Conservation (phyloP, 139 green algal species). For the Prasinococcaceae sp. region DNA sequence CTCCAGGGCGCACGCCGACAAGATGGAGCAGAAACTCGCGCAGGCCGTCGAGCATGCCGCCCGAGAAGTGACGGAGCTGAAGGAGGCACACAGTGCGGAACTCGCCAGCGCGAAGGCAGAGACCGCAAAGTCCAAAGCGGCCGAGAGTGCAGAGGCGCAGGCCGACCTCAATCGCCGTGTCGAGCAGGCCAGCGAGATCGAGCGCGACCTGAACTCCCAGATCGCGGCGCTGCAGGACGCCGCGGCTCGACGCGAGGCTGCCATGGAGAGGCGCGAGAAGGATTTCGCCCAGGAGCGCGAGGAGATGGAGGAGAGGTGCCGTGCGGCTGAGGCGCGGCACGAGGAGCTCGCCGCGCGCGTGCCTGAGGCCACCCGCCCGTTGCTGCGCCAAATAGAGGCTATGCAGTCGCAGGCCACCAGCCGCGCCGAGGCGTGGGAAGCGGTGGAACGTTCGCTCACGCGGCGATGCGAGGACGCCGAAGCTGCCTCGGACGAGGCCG, state of each 20-base stretch:
- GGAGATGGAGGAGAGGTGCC: slow-evolving; percentile 4
- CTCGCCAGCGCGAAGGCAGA: too few relatives aligned
- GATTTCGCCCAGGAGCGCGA: slow-evolving; percentile 5
- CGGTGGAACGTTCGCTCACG: slow-evolving; percentile 47
- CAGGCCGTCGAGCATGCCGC: slow-evolving; percentile 43
- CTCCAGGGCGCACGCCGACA: slow-evolving; percentile 26
- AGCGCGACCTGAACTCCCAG: too few relatives aligned
- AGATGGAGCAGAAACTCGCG: slow-evolving; percentile 37
- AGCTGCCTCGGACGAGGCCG: not conserved
- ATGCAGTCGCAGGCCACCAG: slow-evolving; percentile 40
- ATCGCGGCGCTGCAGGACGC: not conserved
- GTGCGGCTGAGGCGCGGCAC: slow-evolving; percentile 64
- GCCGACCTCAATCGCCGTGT: not conserved
- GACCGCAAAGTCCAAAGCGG: too few relatives aligned
- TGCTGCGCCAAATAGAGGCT: slow-evolving; percentile 82
- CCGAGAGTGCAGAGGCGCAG: not conserved
- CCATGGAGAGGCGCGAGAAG: too few relatives aligned
- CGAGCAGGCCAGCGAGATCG: not conserved
- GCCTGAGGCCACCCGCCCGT: slow-evolving; percentile 72
- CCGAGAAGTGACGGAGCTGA: slow-evolving; percentile 41
- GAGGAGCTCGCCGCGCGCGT: slow-evolving; percentile 67
- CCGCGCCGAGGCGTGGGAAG: slow-evolving; percentile 26
- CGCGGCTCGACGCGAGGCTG: too few relatives aligned
- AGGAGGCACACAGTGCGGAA: not conserved
- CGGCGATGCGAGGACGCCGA: slow-evolving; percentile 36